phyloP scores from a whole-genome alignment of 2,329 filamentous ascomycete species.

The Acrocalymma vagum region DNA sequence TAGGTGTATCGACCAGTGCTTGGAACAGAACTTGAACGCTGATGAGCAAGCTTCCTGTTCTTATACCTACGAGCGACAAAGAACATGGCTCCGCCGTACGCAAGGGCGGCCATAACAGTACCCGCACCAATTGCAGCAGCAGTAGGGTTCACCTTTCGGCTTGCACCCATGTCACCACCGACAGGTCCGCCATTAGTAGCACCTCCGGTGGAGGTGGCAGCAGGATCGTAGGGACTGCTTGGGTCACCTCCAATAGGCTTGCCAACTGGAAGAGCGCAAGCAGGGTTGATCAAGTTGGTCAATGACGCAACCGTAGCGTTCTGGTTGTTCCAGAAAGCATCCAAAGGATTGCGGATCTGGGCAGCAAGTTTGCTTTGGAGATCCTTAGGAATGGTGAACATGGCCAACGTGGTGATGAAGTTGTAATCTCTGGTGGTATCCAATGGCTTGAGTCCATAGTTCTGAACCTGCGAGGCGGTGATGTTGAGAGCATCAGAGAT shows the following conservation, averaged over 20 bases:
- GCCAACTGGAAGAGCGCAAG: slow-evolving; percentile 73
- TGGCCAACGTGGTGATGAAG: slow-evolving; percentile 82
- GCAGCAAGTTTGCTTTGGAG: slow-evolving; percentile 66
- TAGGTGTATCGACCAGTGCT: slow-evolving; percentile 67
- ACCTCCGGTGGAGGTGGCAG: slow-evolving; percentile 38
- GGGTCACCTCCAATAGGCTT: slow-evolving; percentile 50
- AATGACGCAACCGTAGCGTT: slow-evolving; percentile 73
- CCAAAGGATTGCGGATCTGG: slow-evolving; percentile 75
- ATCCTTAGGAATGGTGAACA: slow-evolving; percentile 57
- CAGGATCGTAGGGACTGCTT: slow-evolving; percentile 49
- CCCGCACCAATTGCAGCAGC: slow-evolving; percentile 77
- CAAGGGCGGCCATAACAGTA: slow-evolving; percentile 78
- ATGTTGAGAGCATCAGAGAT: slow-evolving; percentile 70
- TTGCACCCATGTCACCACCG: slow-evolving; percentile 58
- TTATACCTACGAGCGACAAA: slow-evolving; percentile 90
- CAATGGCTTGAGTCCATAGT: slow-evolving; percentile 78
- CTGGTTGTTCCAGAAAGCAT: slow-evolving; percentile 77
- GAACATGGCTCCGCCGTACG: slow-evolving; percentile 96
- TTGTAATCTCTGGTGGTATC: slow-evolving; percentile 74
- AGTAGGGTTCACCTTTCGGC: slow-evolving; percentile 69
- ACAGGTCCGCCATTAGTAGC: slow-evolving; percentile 58
- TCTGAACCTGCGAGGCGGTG: slow-evolving; percentile 62
- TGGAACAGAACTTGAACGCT: slow-evolving; percentile 78
- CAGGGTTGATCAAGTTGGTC: slow-evolving; percentile 83
- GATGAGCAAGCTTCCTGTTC: slow-evolving; percentile 80